These are phyloP conservation scores for Calocybe cyanea DNA, from an alignment of 768 basidiomycete genomes.

Conservation along the genomic window DNA sequence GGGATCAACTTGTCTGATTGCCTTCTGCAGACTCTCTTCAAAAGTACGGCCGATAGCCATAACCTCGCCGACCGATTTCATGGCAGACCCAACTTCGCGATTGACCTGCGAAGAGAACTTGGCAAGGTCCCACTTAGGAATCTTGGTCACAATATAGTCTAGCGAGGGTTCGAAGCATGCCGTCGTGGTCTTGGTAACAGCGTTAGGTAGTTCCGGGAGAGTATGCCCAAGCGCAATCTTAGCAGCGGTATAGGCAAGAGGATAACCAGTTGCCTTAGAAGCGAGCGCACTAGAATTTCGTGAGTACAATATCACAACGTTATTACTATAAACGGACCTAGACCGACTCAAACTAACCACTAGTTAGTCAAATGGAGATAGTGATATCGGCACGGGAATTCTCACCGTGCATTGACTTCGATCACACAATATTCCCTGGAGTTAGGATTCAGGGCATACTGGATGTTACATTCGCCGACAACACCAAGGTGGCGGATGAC, in stretches of 20 bases:
- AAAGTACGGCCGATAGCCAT: constrained; percentile 99
- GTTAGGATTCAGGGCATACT: constrained; percentile 94
- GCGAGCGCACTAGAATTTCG: constrained; percentile 70
- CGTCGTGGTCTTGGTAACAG: constrained; percentile 98
- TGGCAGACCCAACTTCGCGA: constrained; percentile 91
- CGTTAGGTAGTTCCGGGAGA: constrained; percentile 95
- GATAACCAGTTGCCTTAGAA: constrained; percentile 98
- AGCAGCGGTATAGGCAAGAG: constrained; percentile 97
- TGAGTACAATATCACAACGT: neutral
- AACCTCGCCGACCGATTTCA: constrained; percentile 99
- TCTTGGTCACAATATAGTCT: constrained; percentile 99
- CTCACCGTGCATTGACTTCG: constrained; percentile 91
- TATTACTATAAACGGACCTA: constrained; percentile 37
- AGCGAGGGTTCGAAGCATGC: constrained; percentile 99
- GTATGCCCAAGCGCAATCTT: constrained; percentile 98
- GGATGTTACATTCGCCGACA: constrained; percentile 95
- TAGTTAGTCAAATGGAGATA: constrained; percentile 1
- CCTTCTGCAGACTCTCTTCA: constrained; percentile 97
- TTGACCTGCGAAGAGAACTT: constrained; percentile 95
- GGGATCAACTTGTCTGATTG: constrained; percentile 96
- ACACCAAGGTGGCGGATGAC: constrained; percentile 89
- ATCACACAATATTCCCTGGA: constrained; percentile 97
- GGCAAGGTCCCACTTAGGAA: constrained; percentile 98
- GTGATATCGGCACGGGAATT: constrained; percentile 9
- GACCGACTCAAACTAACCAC: constrained; percentile 68